Evolutionary conservation across 331 rosid genomes (phyloP), one percentile per base, ranked within the genome.

Genomic region (Erythrophleum ivorense): DNA sequence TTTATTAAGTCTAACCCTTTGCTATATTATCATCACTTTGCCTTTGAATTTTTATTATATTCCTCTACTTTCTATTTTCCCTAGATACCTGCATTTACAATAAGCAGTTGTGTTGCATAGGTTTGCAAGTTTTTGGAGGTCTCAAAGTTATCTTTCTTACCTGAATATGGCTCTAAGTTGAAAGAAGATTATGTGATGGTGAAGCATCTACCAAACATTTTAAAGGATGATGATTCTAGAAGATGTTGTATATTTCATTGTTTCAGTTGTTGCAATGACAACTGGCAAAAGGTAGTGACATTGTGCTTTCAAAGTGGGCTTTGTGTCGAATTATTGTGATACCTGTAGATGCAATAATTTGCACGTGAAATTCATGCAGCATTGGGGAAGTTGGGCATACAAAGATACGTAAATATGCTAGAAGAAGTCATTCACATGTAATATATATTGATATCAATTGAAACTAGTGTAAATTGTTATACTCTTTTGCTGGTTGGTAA

Each of bases 51-150:
- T 29, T 81, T 77, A 54, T 77, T 73, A 49, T 60, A 73, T 66
- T 55, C 71, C 13, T 66, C 7, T 66, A 43, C 54, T 43, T 68
- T 4, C 52, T 9, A 54, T 43, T 38, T 24, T 72, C 31, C 8
- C 53, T 68, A 13, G 57, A 59, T 40, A 71, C 55, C 34, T 70
- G 69, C 49, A 31, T 86, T 83, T 65, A 79, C 81, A 58, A 50
- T 87, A 64, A 53, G 70, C 53, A 55, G 80, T 60, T 71, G 71
- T 69, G 12, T 45, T 69, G n/a, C 57, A 75, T 80, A 96, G 99
- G 99, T 96, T 77, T 96, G 98, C 95, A 94, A 85, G 96, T 96
- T 96, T 79, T 87, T 96, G 94, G 99, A 96, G 94, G 98, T 91
- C 49, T 96, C 99, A 3, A 91, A 79, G 87, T 81, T 96, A 84